Conservation (phyloP, 805 yeast species). For the Candida yuanshanica region DNA sequence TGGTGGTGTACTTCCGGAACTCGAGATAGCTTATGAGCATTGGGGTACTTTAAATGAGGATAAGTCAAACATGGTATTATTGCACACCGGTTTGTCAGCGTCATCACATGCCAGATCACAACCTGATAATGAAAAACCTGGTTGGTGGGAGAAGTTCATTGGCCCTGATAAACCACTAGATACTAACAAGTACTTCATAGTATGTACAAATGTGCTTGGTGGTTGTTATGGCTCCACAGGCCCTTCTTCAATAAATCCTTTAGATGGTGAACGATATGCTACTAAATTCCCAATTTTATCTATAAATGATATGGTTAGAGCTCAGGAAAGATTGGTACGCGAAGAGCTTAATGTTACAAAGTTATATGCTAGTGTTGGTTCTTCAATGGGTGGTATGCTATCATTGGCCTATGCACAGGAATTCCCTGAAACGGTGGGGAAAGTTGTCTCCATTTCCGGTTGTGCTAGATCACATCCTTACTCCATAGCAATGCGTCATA, state of each 20-base stretch:
- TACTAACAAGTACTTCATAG: constrained; percentile 72
- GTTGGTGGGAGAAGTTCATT: constrained; percentile 96
- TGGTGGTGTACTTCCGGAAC: constrained; percentile 73
- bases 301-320: constrained; percentile 85
- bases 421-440: constrained; percentile 69
- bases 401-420: constrained; percentile 82
- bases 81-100: constrained; percentile 91
- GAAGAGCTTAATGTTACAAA: constrained; percentile 57
- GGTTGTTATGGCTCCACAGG: constrained; percentile 97
- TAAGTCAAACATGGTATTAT: constrained; percentile 65
- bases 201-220: constrained; percentile 89
- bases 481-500: constrained; percentile 88
- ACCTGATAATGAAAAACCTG: constrained; percentile 57
- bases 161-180: constrained; percentile 78
- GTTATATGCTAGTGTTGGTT: constrained; percentile 77
- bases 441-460: constrained; percentile 78
- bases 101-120: constrained; percentile 92
- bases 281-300: constrained; percentile 85
- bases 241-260: constrained; percentile 76
- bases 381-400: constrained; percentile 99
- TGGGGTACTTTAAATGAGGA: constrained; percentile 74
- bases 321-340: constrained; percentile 65
- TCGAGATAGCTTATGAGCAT: constrained; percentile 83
- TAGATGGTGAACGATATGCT: constrained; percentile 61
- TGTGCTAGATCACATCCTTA: constrained; percentile 94